These are phyloP conservation scores for Tausonia pullulans DNA, from an alignment of 1,284 basidiomycete species.

Conservation along the genomic window DNA sequence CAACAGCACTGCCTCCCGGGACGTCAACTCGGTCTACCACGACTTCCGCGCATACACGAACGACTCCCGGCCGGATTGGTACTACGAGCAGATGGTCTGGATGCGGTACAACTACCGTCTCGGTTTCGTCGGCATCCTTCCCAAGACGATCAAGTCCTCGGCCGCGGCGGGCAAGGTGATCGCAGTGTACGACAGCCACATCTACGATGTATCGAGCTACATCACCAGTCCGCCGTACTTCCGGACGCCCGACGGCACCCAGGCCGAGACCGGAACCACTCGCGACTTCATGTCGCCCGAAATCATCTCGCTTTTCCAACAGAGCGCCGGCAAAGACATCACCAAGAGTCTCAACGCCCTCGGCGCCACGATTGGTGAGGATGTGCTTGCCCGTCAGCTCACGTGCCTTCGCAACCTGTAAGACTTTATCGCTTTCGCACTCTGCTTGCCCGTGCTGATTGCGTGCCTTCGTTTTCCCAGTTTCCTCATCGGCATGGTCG, in stretches of 20 bases:
- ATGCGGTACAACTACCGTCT: slow-evolving; percentile 80
- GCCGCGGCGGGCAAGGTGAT: slow-evolving; percentile 55
- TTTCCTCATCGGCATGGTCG: slow-evolving; percentile 82
- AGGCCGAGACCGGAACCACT: slow-evolving; percentile 49
- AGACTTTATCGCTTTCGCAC: neutral
- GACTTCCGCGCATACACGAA: slow-evolving; percentile 82
- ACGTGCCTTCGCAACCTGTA: slow-evolving; percentile 76
- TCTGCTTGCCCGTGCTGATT: neutral
- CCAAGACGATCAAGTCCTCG: slow-evolving; percentile 61
- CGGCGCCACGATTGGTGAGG: slow-evolving; percentile 41
- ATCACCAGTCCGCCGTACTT: slow-evolving; percentile 48
- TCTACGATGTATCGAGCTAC: slow-evolving; percentile 85
- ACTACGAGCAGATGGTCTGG: slow-evolving; percentile 79
- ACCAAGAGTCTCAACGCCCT: slow-evolving; percentile 65
- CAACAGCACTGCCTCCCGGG: slow-evolving; percentile 52
- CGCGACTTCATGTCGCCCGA: slow-evolving; percentile 59
- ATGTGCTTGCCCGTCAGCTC: slow-evolving; percentile 65
- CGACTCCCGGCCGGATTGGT: slow-evolving; percentile 94
- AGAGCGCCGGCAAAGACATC: slow-evolving; percentile 70
- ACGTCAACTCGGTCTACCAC: slow-evolving; percentile 73
- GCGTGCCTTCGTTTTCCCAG: neutral
- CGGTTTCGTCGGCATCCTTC: slow-evolving; percentile 82
- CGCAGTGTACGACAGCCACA: slow-evolving; percentile 66
- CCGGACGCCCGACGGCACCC: slow-evolving; percentile 49
- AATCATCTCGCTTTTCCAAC: slow-evolving; percentile 72